Evolutionary conservation across 116 monocot species (phyloP), one percentile per base, ranked within the genome.

Genomic region (Trichopus zeylanicus): DNA sequence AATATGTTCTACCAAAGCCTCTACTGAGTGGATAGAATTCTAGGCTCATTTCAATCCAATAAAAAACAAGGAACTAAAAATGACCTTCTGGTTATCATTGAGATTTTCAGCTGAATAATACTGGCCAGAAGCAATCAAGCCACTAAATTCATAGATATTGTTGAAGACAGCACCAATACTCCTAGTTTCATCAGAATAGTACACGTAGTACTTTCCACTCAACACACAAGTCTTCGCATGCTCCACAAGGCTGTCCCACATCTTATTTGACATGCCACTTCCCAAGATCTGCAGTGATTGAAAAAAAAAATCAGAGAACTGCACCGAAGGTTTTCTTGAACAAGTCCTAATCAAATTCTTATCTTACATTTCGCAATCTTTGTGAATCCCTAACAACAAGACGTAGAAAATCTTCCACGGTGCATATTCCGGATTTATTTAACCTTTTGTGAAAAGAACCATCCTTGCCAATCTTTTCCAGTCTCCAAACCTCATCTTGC

Each of bases 241-340:
- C 70, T 97, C 97, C 5, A 90, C 81, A 48, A 97, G 97, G 62
- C 63, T 74, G 19, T 97, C 97, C 97, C 97, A 97, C 97, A 97
- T 97, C 67, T n/a, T n/a, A n/a, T n/a, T n/a, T n/a, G n/a, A n/a
- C n/a, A n/a, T n/a, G n/a, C n/a, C n/a, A n/a, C n/a, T 79, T 90
- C 97, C 97, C 47, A 97, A 84, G 55, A 90, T 82, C 90, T 97
- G 32, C 30, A 62, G 35, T 60, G 15, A 33, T n/a, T 46, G 25
- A 60, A 46, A 35, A n/a, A n/a, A n/a, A 25, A 27, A 22, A 29
- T 15, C 39, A n/a, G n/a, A n/a, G n/a, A n/a, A n/a, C n/a, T n/a
- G n/a, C n/a, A n/a, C n/a, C n/a, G n/a, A n/a, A n/a, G n/a, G n/a
- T n/a, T n/a, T n/a, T n/a, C n/a, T n/a, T n/a, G n/a, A n/a, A n/a